phyloP scores from a whole-genome alignment of 176 grass and related monocot genomes.

The Ananas comosus region DNA sequence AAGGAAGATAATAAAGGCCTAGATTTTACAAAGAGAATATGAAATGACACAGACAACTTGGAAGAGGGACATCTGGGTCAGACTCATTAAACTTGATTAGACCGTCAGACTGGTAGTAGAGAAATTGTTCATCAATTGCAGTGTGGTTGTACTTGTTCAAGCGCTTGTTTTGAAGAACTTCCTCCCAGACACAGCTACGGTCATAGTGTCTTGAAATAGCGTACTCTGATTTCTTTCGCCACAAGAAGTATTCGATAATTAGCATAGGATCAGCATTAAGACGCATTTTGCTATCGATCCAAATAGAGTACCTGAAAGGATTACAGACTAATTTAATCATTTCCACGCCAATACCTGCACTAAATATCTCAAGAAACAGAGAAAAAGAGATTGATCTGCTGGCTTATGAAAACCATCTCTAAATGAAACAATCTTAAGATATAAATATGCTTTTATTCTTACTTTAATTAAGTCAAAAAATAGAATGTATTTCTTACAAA shows the following conservation, averaged over 20 bases:
- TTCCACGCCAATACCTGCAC: too few species aligned
- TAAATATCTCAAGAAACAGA: not conserved
- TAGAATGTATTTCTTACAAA: not conserved
- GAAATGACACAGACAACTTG: conserved; percentile 54
- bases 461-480: not conserved
- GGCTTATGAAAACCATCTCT: not conserved
- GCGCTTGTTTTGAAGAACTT: conserved; percentile 85
- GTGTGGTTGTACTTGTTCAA: conserved; percentile 84
- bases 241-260: conserved; percentile 86
- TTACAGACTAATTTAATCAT: not conserved
- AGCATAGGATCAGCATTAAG: conserved; percentile 77
- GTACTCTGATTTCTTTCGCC: conserved; percentile 78
- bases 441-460: not conserved
- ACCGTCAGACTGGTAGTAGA: conserved; percentile 81
- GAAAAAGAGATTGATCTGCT: not conserved
- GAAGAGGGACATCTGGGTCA: conserved; percentile 42
- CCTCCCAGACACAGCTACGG: conserved; percentile 78
- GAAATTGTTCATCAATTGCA: conserved; percentile 80
- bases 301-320: conserved; percentile 72
- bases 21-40: too few species aligned
- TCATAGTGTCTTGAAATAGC: conserved; percentile 93
- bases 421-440: not conserved
- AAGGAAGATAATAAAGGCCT: not conserved
- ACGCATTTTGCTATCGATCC: conserved; percentile 90
- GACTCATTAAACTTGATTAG: conserved; percentile 68